Evolutionary conservation across 768 basidiomycete species (phyloP).

Genomic region (Gloeostereum incarnatum): DNA sequence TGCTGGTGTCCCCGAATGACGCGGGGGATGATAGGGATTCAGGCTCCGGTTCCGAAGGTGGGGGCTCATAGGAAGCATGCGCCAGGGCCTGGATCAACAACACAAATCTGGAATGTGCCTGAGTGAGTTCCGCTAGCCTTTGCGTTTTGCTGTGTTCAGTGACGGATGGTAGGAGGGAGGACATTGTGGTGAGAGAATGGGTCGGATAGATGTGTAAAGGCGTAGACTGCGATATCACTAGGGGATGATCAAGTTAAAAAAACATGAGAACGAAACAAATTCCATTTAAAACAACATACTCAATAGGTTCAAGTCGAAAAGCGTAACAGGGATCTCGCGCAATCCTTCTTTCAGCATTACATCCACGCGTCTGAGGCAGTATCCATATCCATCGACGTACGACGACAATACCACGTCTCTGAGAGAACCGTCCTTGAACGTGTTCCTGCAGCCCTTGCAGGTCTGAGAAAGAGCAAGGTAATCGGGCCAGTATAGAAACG

Average conservation of each 20-base stretch:
- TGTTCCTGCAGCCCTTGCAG: conserved; percentile 19
- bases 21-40: conserved; percentile 19
- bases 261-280: conserved; percentile 5
- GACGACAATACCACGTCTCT: conserved; percentile 32
- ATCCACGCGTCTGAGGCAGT: conserved; percentile 31
- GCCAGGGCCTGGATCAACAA: conserved; percentile 66
- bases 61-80: conserved; percentile 44
- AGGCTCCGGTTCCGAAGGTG: conserved; percentile 36
- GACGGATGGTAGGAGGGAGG: conserved; percentile 20
- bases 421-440: conserved; percentile 19
- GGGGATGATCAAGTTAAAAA: too few relatives aligned
- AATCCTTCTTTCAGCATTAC: conserved; percentile 16
- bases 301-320: conserved; percentile 55
- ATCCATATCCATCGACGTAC: conserved; percentile 51
- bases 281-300: conserved; percentile 33
- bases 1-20: too few relatives aligned
- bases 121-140: conserved; percentile 38
- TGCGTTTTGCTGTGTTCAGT: conserved; percentile 21
- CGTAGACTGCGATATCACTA: conserved; percentile 58
- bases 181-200: conserved; percentile 49
- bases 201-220: conserved; percentile 66
- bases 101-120: conserved; percentile 67
- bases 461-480: conserved; percentile 28
- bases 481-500: conserved; percentile 27
- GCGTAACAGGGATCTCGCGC: conserved; percentile 39